Conservation (phyloP, 2,329 filamentous ascomycete species). For the Elsinoe batatas region DNA sequence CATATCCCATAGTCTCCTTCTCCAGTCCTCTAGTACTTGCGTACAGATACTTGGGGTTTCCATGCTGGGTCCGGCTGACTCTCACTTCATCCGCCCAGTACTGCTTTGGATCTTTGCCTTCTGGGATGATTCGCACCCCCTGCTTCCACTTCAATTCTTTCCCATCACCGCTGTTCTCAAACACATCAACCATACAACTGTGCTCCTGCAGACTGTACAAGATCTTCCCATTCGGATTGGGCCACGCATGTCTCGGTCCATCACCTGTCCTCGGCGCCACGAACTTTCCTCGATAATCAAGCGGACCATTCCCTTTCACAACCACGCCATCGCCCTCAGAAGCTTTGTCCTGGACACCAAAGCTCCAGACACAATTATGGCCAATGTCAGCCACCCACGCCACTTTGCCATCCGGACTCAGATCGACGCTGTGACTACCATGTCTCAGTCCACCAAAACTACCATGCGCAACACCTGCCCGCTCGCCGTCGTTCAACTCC, state of each 20-base stretch:
- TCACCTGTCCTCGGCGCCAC: conserved; percentile 20
- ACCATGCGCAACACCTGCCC: conserved; percentile 25
- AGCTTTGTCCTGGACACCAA: conserved; percentile 18
- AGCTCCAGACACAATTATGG: conserved; percentile 28
- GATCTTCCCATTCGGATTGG: conserved; percentile 26
- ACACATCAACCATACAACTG: conserved; percentile 28
- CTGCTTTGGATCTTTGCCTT: conserved; percentile 23
- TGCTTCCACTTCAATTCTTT: conserved; percentile 22
- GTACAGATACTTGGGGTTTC: conserved; percentile 24
- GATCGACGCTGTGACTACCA: conserved; percentile 26
- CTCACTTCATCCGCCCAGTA: conserved; percentile 31
- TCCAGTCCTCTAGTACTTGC: conserved; percentile 27
- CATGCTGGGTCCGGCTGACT: conserved; percentile 21
- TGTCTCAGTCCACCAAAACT: conserved; percentile 28
- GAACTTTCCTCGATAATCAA: conserved; percentile 1
- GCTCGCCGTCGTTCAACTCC: conserved; percentile 20
- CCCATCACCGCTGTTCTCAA: conserved; percentile 22
- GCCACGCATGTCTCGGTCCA: conserved; percentile 28
- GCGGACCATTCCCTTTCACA: conserved; percentile 13
- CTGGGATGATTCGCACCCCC: conserved; percentile 25
- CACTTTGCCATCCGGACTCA: conserved; percentile 23
- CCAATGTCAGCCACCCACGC: conserved; percentile 29
- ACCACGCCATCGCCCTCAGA: conserved; percentile 16
- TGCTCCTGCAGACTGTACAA: conserved; percentile 29
- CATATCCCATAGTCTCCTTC: conserved; percentile 16